Conservation (phyloP, 805 yeast species). For the Yamadazyma endophytica region DNA sequence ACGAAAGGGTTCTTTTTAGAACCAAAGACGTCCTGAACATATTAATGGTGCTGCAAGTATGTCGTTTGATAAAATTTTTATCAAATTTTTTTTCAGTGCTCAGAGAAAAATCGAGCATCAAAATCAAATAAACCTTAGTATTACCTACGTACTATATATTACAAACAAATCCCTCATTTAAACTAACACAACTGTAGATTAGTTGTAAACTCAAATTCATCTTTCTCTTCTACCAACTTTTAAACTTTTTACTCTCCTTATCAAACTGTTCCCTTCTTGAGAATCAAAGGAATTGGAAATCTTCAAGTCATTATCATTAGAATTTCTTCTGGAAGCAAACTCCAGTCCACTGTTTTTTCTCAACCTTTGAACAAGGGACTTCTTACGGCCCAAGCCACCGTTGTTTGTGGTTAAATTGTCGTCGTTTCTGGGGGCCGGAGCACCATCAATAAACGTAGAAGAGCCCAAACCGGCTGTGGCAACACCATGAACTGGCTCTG, state of each 20-base stretch:
- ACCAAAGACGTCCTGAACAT: too few relatives aligned
- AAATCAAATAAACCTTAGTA: too few relatives aligned
- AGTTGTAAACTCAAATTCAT: constrained; percentile 1
- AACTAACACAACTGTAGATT: not conserved
- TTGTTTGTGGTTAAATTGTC: constrained; percentile 21
- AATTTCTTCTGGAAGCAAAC: constrained; percentile 25
- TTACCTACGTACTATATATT: too few relatives aligned
- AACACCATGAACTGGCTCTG: constrained; percentile 78
- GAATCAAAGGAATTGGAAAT: constrained; percentile 10
- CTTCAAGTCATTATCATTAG: constrained; percentile 13
- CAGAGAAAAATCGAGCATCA: too few relatives aligned
- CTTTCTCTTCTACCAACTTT: constrained; percentile 59
- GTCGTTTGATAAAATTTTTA: too few relatives aligned
- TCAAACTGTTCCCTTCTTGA: constrained; percentile 48
- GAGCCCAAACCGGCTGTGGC: constrained; percentile 87
- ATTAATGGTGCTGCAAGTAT: too few relatives aligned
- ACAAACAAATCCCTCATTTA: too few relatives aligned
- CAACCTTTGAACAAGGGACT: constrained; percentile 72
- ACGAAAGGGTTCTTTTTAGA: constrained; percentile 18
- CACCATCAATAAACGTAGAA: constrained; percentile 90
- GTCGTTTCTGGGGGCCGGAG: constrained; percentile 70
- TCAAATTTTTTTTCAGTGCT: too few relatives aligned
- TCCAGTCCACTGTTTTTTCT: constrained; percentile 38
- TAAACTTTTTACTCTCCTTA: constrained; percentile 85
- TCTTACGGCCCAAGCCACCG: constrained; percentile 68